Evolutionary conservation across 2,329 filamentous ascomycete species (phyloP).

Genomic region (Penicillium vulpinum): DNA sequence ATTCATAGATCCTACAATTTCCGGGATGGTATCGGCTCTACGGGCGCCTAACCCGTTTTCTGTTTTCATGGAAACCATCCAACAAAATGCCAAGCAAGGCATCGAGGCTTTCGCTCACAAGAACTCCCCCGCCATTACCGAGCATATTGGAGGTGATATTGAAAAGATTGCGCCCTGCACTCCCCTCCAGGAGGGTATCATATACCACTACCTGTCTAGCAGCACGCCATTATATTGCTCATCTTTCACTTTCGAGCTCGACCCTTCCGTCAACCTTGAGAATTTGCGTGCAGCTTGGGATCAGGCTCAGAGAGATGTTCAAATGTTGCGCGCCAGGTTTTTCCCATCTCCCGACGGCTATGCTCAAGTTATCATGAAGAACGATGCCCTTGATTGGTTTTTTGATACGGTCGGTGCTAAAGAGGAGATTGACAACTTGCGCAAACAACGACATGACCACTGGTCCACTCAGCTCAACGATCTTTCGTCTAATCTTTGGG

Average conservation of each 20-base stretch:
- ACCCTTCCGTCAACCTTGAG: slow-evolving; percentile 44
- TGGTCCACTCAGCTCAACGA: slow-evolving; percentile 59
- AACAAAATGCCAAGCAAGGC: slow-evolving; percentile 57
- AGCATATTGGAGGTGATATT: slow-evolving; percentile 57
- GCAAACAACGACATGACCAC: slow-evolving; percentile 40
- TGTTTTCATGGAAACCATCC: slow-evolving; percentile 16
- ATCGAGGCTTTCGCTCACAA: slow-evolving; percentile 66
- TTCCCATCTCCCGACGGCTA: slow-evolving; percentile 71
- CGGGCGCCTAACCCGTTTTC: slow-evolving; percentile 7
- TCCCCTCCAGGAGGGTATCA: slow-evolving; percentile 81
- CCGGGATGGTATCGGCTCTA: slow-evolving; percentile 39
- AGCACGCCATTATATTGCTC: slow-evolving; percentile 71
- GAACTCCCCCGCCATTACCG: slow-evolving; percentile 56
- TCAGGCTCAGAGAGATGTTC: slow-evolving; percentile 51
- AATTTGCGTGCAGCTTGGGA: slow-evolving; percentile 61
- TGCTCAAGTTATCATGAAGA: slow-evolving; percentile 67
- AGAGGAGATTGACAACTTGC: slow-evolving; percentile 32
- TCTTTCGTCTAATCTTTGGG: slow-evolving; percentile 38
- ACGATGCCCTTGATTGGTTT: slow-evolving; percentile 48
- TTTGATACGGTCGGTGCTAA: slow-evolving; percentile 33
- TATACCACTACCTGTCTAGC: slow-evolving; percentile 66
- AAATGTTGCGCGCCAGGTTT: slow-evolving; percentile 74
- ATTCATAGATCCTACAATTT: slow-evolving; percentile 34
- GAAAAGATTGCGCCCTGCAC: slow-evolving; percentile 81
- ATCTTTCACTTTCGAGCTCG: slow-evolving; percentile 64